Percentiles rank a stretch among this genome's conserved stretches.
Conservation (phyloP, 2,329 filamentous ascomycete species). For the Myriosclerotinia scirpicola region DNA sequence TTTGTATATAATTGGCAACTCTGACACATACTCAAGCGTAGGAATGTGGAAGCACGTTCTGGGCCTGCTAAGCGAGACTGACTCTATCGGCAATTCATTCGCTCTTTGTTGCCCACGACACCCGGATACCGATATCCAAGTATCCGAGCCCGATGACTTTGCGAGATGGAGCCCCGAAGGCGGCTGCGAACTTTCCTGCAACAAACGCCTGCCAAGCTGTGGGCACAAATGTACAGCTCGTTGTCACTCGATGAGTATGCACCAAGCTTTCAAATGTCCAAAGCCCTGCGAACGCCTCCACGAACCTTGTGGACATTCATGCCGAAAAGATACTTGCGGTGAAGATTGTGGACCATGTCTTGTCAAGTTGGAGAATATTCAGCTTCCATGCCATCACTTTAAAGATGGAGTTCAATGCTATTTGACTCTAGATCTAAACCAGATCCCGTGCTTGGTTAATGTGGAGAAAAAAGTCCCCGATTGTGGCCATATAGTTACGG, state of each 20-base stretch:
- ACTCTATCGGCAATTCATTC: conserved; percentile 52
- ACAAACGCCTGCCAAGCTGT: conserved; percentile 42
- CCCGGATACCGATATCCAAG: conserved; percentile 44
- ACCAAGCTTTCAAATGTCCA: conserved; percentile 48
- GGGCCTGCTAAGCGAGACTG: conserved; percentile 48
- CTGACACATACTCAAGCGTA: conserved; percentile 55
- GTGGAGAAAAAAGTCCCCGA: conserved; percentile 52
- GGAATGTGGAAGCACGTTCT: conserved; percentile 65
- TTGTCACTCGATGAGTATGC: conserved; percentile 51
- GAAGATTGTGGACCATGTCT: conserved; percentile 46
- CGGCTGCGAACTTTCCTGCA: conserved; percentile 44
- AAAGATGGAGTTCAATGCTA: conserved; percentile 43
- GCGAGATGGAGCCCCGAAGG: conserved; percentile 56
- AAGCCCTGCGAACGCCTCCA: conserved; percentile 47
- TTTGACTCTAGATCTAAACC: conserved; percentile 46
- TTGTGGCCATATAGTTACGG: conserved; percentile 54
- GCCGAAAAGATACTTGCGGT: conserved; percentile 46
- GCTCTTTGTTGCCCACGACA: conserved; percentile 63
- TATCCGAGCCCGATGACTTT: conserved; percentile 31
- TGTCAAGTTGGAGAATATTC: conserved; percentile 38
- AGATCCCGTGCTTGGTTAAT: conserved; percentile 49
- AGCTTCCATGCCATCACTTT: conserved; percentile 46
- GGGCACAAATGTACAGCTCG: conserved; percentile 49
- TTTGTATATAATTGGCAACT: conserved; percentile 70
- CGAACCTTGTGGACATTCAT: conserved; percentile 48